A percentile compares a stretch with the other conserved stretches of the same genome.
Conservation (phyloP, 495 filamentous ascomycete genomes). For the Tuber calosporum region DNA sequence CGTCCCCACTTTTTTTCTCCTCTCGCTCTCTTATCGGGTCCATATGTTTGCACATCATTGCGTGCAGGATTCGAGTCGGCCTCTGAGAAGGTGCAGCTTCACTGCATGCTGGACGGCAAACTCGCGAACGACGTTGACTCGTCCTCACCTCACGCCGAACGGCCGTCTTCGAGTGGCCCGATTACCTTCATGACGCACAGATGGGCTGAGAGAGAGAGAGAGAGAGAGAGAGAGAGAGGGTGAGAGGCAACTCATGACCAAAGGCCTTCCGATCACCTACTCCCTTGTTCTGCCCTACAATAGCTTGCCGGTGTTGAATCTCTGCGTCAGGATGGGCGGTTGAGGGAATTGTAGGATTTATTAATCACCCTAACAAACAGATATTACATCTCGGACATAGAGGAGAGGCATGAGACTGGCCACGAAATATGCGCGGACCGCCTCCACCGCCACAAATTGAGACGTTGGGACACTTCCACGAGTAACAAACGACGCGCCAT, state of each 20-base stretch:
- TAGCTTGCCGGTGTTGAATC: neutral
- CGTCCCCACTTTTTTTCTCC: neutral
- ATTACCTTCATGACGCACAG: neutral
- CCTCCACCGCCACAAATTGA: slow-evolving; percentile 30
- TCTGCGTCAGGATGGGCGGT: neutral
- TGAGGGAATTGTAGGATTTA: neutral
- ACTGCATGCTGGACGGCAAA: neutral
- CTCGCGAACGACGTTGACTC: neutral
- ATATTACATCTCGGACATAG: neutral
- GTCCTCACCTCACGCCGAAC: neutral
- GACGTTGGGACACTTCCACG: slow-evolving; percentile 23
- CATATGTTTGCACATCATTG: neutral
- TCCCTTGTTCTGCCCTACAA: neutral
- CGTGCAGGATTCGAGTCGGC: neutral
- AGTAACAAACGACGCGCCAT: slow-evolving; percentile 15
- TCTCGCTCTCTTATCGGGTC: neutral
- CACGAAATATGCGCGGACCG: slow-evolving; percentile 10
- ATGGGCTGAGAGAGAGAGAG: neutral
- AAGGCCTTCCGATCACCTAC: neutral
- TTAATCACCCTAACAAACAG: neutral
- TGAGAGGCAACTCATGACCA: neutral
- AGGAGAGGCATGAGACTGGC: neutral
- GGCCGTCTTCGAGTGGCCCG: neutral
- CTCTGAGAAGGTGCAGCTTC: neutral
- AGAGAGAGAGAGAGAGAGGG: neutral